These are phyloP conservation scores for Hordeum marinum DNA, from an alignment of 176 grass and related monocot species.

Conservation along the genomic window DNA sequence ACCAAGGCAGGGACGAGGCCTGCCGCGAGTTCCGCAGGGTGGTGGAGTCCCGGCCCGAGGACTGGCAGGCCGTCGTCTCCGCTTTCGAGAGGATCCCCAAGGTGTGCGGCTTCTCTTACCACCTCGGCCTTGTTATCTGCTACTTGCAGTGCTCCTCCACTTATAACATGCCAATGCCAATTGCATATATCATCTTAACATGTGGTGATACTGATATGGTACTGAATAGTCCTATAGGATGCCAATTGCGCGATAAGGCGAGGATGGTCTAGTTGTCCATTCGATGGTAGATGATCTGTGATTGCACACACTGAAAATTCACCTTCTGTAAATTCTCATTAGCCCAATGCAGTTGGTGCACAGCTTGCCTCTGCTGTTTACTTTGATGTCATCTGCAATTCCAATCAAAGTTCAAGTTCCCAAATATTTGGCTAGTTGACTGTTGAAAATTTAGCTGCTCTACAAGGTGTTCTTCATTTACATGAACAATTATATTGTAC, in stretches of 20 bases:
- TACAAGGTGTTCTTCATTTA: not conserved
- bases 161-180: not conserved
- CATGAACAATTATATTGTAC: not conserved
- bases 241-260: no score
- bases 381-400: not conserved
- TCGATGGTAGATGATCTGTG: not conserved
- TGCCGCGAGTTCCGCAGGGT: conserved; percentile 52
- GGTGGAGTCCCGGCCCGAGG: conserved; percentile 67
- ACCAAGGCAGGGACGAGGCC: conserved; percentile 64
- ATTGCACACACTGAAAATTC: not conserved
- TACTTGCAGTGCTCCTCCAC: not conserved
- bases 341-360: no score
- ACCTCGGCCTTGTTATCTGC: not conserved
- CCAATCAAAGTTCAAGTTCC: not conserved
- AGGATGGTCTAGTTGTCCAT: no score
- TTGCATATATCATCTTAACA: not conserved
- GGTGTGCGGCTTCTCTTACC: conserved; percentile 42
- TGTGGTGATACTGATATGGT: no score
- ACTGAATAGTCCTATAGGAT: no score
- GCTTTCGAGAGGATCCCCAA: conserved; percentile 89
- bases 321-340: not conserved
- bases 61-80: conserved; percentile 90
- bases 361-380: not conserved
- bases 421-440: not conserved
- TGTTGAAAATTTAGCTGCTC: not conserved